phyloP scores from a whole-genome alignment of 2,329 filamentous ascomycete species.

The Fusarium odoratissimum region DNA sequence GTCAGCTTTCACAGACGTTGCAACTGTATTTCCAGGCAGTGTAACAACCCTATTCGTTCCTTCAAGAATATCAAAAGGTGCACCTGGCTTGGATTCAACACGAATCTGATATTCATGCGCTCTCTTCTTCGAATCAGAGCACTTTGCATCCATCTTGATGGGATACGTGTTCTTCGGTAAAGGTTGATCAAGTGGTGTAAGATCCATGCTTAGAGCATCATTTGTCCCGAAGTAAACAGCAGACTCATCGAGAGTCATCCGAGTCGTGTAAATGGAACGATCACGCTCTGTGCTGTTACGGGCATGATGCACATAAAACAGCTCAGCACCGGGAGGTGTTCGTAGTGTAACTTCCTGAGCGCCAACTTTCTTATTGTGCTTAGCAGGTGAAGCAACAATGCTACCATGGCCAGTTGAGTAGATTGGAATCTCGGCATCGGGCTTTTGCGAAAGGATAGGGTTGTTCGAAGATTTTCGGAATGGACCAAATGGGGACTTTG shows the following conservation, averaged over 20 bases:
- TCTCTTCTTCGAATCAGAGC: neutral
- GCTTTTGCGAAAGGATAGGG: slow-evolving; percentile 48
- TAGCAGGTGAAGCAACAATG: slow-evolving; percentile 49
- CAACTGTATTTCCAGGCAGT: neutral
- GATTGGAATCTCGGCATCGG: slow-evolving; percentile 45
- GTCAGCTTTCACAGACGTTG: neutral
- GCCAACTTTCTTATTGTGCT: slow-evolving; percentile 32
- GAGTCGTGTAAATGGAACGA: slow-evolving; percentile 50
- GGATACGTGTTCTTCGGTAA: slow-evolving; percentile 48
- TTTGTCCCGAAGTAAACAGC: slow-evolving; percentile 44
- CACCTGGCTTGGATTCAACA: slow-evolving; percentile 18
- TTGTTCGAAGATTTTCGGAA: slow-evolving; percentile 49
- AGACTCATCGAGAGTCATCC: slow-evolving; percentile 44
- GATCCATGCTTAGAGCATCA: slow-evolving; percentile 45
- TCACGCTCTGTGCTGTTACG: slow-evolving; percentile 45
- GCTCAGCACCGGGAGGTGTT: slow-evolving; percentile 47
- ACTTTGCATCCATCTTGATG: slow-evolving; percentile 35
- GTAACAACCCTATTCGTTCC: slow-evolving; percentile 28
- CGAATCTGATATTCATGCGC: neutral
- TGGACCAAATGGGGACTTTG: slow-evolving; percentile 48
- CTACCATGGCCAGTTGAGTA: slow-evolving; percentile 52
- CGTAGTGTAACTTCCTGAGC: slow-evolving; percentile 49
- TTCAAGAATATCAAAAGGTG: slow-evolving; percentile 32
- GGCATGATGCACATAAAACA: slow-evolving; percentile 52
- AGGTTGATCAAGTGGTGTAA: slow-evolving; percentile 48